Conservation (phyloP, 768 basidiomycete genomes). For the Clathrus columnatus region DNA sequence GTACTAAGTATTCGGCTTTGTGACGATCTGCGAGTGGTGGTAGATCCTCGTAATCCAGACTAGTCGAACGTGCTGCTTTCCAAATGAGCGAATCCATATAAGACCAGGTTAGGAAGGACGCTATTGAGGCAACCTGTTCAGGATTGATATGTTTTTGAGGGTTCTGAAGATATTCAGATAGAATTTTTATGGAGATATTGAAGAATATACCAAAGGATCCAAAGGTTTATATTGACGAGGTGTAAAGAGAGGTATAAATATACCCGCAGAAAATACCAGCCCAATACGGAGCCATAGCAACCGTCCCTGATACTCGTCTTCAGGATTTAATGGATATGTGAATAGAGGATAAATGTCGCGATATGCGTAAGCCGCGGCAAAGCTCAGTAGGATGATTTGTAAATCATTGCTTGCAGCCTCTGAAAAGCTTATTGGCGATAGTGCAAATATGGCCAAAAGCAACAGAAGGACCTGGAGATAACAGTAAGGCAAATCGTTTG, state of each 20-base stretch:
- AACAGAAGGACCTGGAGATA: neutral
- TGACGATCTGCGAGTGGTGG: conserved; percentile 25
- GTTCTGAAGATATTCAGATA: conserved; percentile 20
- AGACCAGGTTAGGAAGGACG: conserved; percentile 36
- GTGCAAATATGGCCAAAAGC: neutral
- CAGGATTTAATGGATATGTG: conserved; percentile 41
- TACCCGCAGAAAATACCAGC: conserved; percentile 36
- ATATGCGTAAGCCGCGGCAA: conserved; percentile 6
- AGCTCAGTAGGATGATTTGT: neutral
- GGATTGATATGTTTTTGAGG: conserved; percentile 27
- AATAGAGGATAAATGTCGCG: conserved; percentile 44
- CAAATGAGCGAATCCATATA: conserved; percentile 47
- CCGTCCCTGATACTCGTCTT: conserved; percentile 39
- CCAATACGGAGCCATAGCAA: conserved; percentile 46
- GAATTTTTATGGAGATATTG: too few species aligned
- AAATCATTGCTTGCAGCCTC: neutral
- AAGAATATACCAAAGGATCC: conserved; percentile 37
- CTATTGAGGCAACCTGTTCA: conserved; percentile 41
- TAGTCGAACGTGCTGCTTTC: conserved; percentile 31
- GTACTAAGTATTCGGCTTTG: neutral
- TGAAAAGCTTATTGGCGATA: neutral
- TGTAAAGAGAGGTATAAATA: conserved; percentile 44
- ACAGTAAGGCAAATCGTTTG: neutral
- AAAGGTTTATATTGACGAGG: conserved; percentile 52
- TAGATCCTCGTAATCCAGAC: conserved; percentile 33